A percentile compares a stretch with the other conserved stretches of the same genome.
These are phyloP conservation scores for Rhynchospora breviuscula DNA, from an alignment of 176 grass and related monocot species.

Conservation along the genomic window DNA sequence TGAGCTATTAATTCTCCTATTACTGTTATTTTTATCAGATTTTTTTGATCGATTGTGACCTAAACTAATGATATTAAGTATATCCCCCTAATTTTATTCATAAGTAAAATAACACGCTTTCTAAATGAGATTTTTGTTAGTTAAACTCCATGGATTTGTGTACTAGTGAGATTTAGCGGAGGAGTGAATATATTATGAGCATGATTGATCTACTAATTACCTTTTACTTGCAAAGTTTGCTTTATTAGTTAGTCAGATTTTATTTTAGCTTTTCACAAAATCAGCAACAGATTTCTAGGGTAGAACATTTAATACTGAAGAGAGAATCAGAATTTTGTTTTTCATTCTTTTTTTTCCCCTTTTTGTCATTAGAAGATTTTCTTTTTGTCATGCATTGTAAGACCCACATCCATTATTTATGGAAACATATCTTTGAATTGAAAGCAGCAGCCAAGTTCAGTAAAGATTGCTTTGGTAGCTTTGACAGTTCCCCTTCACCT, in stretches of 20 bases:
- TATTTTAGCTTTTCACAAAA: not conserved
- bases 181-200: not conserved
- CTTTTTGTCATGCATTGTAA: not conserved
- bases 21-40: too few species aligned
- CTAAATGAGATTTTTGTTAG: too few species aligned
- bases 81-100: too few species aligned
- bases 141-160: too few species aligned
- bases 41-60: too few species aligned
- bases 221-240: not conserved
- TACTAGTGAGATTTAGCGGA: slow-evolving; percentile 2
- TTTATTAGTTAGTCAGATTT: not conserved
- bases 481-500: not conserved
- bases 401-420: not conserved
- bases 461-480: slow-evolving; percentile 17
- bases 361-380: not conserved
- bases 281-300: not conserved
- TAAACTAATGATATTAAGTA: too few species aligned
- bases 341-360: not conserved
- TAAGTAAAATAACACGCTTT: too few species aligned
- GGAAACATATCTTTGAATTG: not conserved
- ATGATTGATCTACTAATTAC: not conserved
- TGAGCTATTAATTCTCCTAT: too few species aligned
- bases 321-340: not conserved
- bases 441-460: slow-evolving; percentile 1
- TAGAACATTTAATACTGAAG: not conserved